Evolutionary conservation across 2,329 filamentous ascomycete genomes (phyloP), one percentile per base, ranked within the genome.

Genomic region (Rhinocladiella similis): DNA sequence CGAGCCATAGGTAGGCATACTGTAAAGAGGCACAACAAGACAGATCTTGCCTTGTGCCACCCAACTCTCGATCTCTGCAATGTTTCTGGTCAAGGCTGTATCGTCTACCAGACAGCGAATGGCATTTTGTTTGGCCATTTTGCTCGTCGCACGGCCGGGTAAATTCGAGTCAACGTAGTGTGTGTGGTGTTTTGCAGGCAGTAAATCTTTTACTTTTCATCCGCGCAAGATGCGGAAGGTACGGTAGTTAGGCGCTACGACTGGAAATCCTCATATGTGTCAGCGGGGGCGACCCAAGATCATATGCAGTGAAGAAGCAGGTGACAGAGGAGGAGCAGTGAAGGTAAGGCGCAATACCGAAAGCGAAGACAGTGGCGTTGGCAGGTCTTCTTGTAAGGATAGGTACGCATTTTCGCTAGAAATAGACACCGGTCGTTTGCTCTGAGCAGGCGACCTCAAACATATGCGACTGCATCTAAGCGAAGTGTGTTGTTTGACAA

Each of bases 31-130:
- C 53, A 81, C 76, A 53, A 79, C 73, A 38, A 81, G 72, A 58
- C 73, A 77, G 51, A 81, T 75, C 36, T 73, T 71, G 29, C 77
- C 77, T 53, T 77, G 74, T 22, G 74, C 72, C 48, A 78, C 76
- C 76, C 78, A 80, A 67, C 73, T 73, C 67, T 80, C 80, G 58
- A 81, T 77, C 65, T 80, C 78, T 54, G 75, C 76, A 61, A 81
- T 77, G 58, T 77, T 80, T 50, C 77, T 76, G 46, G 76, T 78
- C 54, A 81, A 67, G 47, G 77, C 77, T 49, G 77, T 80, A 63
- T 80, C 78, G 66, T 81, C 79, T 60, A 79, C 76, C 59, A 80
- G 76, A 70, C 78, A 80, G 67, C 78, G 75, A 62, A 80, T 77
- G 62, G 75, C 70, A 66, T 77, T 78, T 63, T 72, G 72, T 45